Base-by-base conservation (phyloP, 139 green algal species). In the Asterochloris erici region DNA sequence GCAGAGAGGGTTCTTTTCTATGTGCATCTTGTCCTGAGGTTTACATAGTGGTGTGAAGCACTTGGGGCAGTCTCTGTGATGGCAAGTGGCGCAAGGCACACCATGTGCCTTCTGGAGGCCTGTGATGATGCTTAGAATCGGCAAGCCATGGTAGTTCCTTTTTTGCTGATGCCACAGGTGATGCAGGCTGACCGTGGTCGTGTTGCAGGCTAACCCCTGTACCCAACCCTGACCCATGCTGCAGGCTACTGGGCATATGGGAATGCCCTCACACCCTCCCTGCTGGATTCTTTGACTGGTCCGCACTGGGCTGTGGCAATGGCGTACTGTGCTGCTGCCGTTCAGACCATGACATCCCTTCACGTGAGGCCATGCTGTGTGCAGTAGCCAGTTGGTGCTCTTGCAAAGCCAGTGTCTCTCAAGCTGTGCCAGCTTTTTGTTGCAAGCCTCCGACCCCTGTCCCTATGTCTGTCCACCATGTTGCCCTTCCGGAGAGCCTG, bases 181-280 rank as follows among this genome's bases (percentile, higher is more conserved):
- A n/a, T n/a, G n/a, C n/a, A n/a, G n/a, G n/a, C n/a, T n/a, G n/a
- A n/a, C n/a, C n/a, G n/a, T n/a, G n/a, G n/a, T n/a, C n/a, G n/a
- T n/a, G n/a, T n/a, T n/a, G n/a, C n/a, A 54, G 38, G 38, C 38
- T 54, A 54, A 54, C 38, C n/a, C n/a, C n/a, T n/a, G n/a, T n/a
- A n/a, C n/a, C n/a, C n/a, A n/a, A n/a, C n/a, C n/a, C n/a, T n/a
- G 38, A 54, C 4, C 6, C 38, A 54, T 54, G 38, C 38, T 54
- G 38, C 38, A 24, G 74, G 74, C 16, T 78, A 78, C 27, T 78
- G 74, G 74, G 74, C 74, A 29, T 78, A 78, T 24, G 74, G 74
- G 63, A 78, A 78, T 2, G 11, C 27, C 17, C 29, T 78, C 13
- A 47, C 29, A 47, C 63, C 62, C 74, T 64, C 62, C 27, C 62